Conservation (phyloP, 2,329 filamentous ascomycete genomes). For the Colletotrichum phormii region DNA sequence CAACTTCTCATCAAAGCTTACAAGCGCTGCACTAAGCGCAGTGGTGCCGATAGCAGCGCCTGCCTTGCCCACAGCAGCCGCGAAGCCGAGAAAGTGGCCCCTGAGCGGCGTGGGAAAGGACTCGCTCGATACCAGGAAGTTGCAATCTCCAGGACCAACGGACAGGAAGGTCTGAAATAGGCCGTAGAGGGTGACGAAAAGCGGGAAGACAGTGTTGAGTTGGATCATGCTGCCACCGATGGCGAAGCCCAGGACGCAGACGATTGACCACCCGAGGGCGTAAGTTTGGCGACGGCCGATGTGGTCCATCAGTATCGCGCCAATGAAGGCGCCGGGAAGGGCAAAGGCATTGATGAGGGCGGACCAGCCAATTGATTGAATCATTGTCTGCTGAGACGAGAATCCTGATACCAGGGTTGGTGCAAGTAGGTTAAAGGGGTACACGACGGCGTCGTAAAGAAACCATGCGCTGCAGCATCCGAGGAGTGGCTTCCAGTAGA, state of each 20-base stretch:
- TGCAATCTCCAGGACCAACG: slow-evolving; percentile 59
- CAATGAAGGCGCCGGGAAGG: slow-evolving; percentile 41
- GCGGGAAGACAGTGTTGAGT: slow-evolving; percentile 58
- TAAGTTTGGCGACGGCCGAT: slow-evolving; percentile 41
- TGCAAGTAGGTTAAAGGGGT: slow-evolving; percentile 39
- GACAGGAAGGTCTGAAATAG: slow-evolving; percentile 61
- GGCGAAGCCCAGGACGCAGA: slow-evolving; percentile 57
- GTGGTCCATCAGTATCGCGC: slow-evolving; percentile 40
- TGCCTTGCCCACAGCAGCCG: slow-evolving; percentile 62
- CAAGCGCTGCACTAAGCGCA: slow-evolving; percentile 26
- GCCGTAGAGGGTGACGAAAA: slow-evolving; percentile 64
- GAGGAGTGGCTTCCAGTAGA: slow-evolving; percentile 59
- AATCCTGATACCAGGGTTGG: slow-evolving; percentile 40
- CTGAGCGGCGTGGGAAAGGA: slow-evolving; percentile 61
- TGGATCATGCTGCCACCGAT: slow-evolving; percentile 60
- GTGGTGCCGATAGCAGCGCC: slow-evolving; percentile 62
- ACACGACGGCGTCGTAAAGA: slow-evolving; percentile 43
- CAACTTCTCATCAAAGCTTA: slow-evolving; percentile 36
- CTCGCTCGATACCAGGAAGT: slow-evolving; percentile 61
- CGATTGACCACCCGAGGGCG: slow-evolving; percentile 39
- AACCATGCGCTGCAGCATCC: slow-evolving; percentile 57
- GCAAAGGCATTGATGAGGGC: slow-evolving; percentile 43
- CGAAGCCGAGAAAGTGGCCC: slow-evolving; percentile 62
- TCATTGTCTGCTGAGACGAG: slow-evolving; percentile 35
- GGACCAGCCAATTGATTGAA: slow-evolving; percentile 42